Percentiles rank a stretch among this genome's conserved stretches.
These are phyloP conservation scores for Grigorovia humatica DNA, from an alignment of 805 yeast species.

Conservation along the genomic window DNA sequence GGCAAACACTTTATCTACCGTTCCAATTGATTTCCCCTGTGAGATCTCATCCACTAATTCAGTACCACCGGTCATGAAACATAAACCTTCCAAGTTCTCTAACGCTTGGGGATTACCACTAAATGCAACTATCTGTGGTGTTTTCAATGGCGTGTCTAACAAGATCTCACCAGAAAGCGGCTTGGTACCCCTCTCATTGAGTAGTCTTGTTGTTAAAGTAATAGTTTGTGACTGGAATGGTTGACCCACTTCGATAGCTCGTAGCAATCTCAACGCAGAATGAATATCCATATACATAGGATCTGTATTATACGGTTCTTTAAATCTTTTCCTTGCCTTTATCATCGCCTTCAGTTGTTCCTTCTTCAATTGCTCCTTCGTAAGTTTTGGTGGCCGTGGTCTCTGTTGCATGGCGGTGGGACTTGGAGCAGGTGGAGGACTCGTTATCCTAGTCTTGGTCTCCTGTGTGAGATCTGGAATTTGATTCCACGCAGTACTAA, in stretches of 20 bases:
- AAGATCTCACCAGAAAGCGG: constrained; percentile 62
- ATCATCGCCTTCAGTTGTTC: constrained; percentile 30
- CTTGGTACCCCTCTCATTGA: constrained; percentile 68
- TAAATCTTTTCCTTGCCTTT: constrained; percentile 31
- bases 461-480: too few relatives aligned
- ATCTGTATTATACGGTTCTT: constrained; percentile 34
- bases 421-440: too few relatives aligned
- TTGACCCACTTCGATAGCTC: constrained; percentile 89
- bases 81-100: constrained; percentile 43
- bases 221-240: constrained; percentile 62
- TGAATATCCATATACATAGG: constrained; percentile 67
- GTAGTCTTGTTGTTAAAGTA: constrained; percentile 50
- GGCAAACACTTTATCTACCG: constrained; percentile 66
- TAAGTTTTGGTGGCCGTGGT: constrained; percentile 6
- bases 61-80: constrained; percentile 58
- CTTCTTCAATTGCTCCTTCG: constrained; percentile 28
- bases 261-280: constrained; percentile 61
- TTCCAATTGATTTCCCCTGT: constrained; percentile 29
- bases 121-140: constrained; percentile 57
- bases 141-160: constrained; percentile 64
- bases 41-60: constrained; percentile 54
- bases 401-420: too few relatives aligned
- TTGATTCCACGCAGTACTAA: too few relatives aligned
- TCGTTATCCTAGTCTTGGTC: too few relatives aligned
- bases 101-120: constrained; percentile 46